Conservation (phyloP, 495 filamentous ascomycete genomes). For the Oleoguttula mirabilis region DNA sequence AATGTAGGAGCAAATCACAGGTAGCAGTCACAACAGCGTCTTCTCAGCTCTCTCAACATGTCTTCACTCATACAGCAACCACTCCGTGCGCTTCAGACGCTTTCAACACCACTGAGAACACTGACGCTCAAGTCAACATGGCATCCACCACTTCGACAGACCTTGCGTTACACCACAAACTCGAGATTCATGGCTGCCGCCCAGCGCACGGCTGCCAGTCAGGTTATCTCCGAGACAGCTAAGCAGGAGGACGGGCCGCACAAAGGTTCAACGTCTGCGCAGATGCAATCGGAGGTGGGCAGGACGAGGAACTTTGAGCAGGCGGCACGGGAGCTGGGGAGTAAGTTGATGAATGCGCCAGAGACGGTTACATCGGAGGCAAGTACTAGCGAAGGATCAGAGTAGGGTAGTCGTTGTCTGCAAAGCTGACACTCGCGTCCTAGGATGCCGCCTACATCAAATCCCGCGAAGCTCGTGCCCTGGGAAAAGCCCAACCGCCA, state of each 20-base stretch:
- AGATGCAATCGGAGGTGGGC: constrained; percentile 28
- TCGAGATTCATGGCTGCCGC: too few species aligned
- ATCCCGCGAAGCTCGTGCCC: constrained; percentile 14
- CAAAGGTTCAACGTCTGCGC: constrained; percentile 28
- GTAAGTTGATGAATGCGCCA: constrained; percentile 17
- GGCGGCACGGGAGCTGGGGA: constrained; percentile 12
- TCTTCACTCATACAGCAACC: too few species aligned
- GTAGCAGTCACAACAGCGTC: too few species aligned
- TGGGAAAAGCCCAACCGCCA: constrained; percentile 6
- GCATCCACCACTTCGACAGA: too few species aligned
- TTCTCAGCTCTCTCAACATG: too few species aligned
- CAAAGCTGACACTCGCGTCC: background rate
- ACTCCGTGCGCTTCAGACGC: too few species aligned
- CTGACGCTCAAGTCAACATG: too few species aligned
- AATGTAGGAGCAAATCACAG: too few species aligned
- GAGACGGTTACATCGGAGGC: constrained; percentile 11
- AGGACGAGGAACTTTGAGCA: constrained; percentile 20
- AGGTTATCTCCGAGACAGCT: constrained; percentile 26
- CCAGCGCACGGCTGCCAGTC: constrained; percentile 7
- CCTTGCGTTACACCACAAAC: too few species aligned
- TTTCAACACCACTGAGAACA: too few species aligned
- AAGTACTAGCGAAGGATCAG: background rate
- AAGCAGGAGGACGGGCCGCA: constrained; percentile 25
- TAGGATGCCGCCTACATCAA: constrained; percentile 18
- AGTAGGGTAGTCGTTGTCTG: background rate